Evolutionary conservation across 495 filamentous ascomycete species (phyloP), one percentile per base, ranked within the genome.

Genomic region (Astrothelium macrocarpum): DNA sequence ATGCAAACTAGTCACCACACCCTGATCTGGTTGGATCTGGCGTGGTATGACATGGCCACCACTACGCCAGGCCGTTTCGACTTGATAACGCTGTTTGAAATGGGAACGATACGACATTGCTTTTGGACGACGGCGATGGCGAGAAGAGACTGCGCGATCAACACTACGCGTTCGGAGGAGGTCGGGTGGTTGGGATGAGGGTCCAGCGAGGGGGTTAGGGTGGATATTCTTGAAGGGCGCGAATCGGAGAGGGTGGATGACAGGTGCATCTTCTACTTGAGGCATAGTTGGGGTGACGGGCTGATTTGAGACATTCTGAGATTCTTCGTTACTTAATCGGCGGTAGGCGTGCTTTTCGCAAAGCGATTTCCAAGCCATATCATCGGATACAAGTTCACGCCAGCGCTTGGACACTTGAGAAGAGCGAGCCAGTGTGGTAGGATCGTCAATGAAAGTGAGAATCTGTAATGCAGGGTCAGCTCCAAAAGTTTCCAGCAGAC

Each of bases 341-440:
- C 89, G 85, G 68, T 91, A 95, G 59, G 89, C 90, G 73, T 95
- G 90, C 74, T 95, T 96, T 61, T 95, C 90, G 71, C 91, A 97
- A 20, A 97, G 80, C 25, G 90, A 89, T 80, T 95, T 96, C 94
- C 94, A 98, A 1, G 95, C 95, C 72, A 96, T 91, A 76, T 98
- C 94, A 70, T 98, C 94, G 69, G 86, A 91, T 49, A 97, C 77
- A 2, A 98, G 79, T 70, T 95, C 90, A n/a, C 88, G 83, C 94
- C 94, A 98, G 66, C 90, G 82, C 53, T 84, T 82, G 56, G 93
- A 97, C 32, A 97, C 94, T 73, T 97, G 93, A 42, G 91, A 95
- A 49, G 94, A 87, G 72, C 94, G 82, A 32, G 90, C 92, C 20
- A 98, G 83, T 2, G 94, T 92, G 72, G 89, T 90, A 0, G 93